These are phyloP conservation scores for Puccinia polysora DNA, from an alignment of 1,284 basidiomycete species.

Conservation along the genomic window DNA sequence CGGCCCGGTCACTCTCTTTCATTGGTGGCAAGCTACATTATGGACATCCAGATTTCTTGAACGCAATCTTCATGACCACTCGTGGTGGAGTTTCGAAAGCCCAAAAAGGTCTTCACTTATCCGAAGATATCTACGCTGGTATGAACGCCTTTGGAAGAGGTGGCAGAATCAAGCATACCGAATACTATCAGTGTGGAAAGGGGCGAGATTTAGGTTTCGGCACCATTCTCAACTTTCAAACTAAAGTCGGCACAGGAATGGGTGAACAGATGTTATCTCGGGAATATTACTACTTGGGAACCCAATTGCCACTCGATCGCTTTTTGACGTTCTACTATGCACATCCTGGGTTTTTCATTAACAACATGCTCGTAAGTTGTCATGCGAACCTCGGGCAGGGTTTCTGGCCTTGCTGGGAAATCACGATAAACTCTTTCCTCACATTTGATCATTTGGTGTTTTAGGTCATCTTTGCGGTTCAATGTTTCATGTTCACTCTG, in stretches of 20 bases:
- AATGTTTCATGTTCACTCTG: conserved; percentile 76
- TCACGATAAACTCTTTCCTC: too few relatives aligned
- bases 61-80: conserved; percentile 95
- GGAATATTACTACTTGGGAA: conserved; percentile 98
- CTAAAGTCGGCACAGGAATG: conserved; percentile 99
- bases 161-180: conserved; percentile 96
- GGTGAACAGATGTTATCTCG: conserved; percentile 98
- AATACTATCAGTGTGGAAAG: conserved; percentile 88
- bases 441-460: neutral
- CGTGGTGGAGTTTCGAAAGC: conserved; percentile 98
- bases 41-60: conserved; percentile 98
- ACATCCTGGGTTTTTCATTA: conserved; percentile 99
- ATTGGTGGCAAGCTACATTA: conserved; percentile 99
- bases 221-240: conserved; percentile 98
- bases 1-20: conserved; percentile 89
- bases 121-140: conserved; percentile 99
- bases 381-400: too few relatives aligned
- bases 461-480: conserved; percentile 76
- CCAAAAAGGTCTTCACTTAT: conserved; percentile 94
- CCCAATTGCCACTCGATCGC: conserved; percentile 95
- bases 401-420: too few relatives aligned
- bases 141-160: conserved; percentile 98
- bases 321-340: conserved; percentile 99
- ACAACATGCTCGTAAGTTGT: conserved; percentile 76
- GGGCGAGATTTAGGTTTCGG: conserved; percentile 98